phyloP scores from a whole-genome alignment of 306 rosid species.

The cucumber (Cucumis sativus) region DNA sequence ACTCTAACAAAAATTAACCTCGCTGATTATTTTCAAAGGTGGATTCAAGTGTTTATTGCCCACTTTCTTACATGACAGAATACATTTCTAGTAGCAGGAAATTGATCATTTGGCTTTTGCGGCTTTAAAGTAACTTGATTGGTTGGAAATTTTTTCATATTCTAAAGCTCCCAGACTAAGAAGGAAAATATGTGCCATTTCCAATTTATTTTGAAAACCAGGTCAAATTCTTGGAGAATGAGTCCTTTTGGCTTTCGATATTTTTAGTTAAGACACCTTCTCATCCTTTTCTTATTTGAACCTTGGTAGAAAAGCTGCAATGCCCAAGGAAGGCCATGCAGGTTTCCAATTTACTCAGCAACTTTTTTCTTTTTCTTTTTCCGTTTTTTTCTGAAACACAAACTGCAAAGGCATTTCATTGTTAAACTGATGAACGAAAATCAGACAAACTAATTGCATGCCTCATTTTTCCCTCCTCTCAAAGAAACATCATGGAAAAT shows the following conservation, averaged over 20 bases:
- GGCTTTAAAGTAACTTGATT: not conserved
- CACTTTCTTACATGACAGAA: not conserved
- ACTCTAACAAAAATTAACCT: not conserved
- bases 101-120: not conserved
- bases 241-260: not conserved
- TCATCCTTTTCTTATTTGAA: not conserved
- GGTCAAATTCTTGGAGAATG: not conserved
- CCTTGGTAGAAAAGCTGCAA: not conserved
- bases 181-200: not conserved
- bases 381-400: no score
- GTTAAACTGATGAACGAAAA: no score
- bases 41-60: not conserved
- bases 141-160: not conserved
- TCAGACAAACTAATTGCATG: no score
- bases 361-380: no score
- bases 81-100: not conserved
- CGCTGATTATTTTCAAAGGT: not conserved
- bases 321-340: not conserved
- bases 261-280: not conserved
- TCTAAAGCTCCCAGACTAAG: not conserved
- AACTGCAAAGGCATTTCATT: no score
- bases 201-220: not conserved
- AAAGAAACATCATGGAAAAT: no score
- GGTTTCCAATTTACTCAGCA: not conserved
- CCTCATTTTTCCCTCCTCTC: no score